Evolutionary conservation across 2,329 filamentous ascomycete genomes (phyloP).

Genomic region (Trichoderma asperellum): DNA sequence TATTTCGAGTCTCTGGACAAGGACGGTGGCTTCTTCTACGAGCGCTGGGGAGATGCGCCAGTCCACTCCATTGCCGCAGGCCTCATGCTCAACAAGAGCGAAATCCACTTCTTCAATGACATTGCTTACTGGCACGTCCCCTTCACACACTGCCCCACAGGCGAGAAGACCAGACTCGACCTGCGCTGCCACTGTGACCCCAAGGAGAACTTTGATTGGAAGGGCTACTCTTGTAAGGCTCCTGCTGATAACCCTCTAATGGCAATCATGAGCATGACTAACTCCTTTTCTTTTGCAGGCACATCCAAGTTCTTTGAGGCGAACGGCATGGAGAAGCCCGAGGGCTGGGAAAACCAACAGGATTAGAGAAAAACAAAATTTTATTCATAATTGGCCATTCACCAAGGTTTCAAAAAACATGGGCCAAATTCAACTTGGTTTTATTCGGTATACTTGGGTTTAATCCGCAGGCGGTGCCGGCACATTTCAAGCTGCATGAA

Average conservation of each 20-base stretch:
- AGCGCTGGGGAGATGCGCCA: slow-evolving; percentile 96
- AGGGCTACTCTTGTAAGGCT: slow-evolving; percentile 88
- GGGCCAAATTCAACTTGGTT: neutral
- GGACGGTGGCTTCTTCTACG: slow-evolving; percentile 98
- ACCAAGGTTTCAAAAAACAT: slow-evolving; percentile 1
- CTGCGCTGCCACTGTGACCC: slow-evolving; percentile 95
- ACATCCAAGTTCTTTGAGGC: slow-evolving; percentile 85
- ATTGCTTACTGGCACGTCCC: slow-evolving; percentile 98
- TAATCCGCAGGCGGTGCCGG: neutral
- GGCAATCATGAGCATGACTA: slow-evolving; percentile 22
- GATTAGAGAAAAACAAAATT: slow-evolving; percentile 40
- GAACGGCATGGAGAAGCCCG: slow-evolving; percentile 79
- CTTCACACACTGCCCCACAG: slow-evolving; percentile 96
- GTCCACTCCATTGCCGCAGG: slow-evolving; percentile 96
- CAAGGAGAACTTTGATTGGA: slow-evolving; percentile 99
- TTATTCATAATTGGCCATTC: neutral
- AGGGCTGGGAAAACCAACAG: slow-evolving; percentile 77
- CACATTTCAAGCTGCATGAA: neutral
- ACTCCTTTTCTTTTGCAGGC: slow-evolving; percentile 36
- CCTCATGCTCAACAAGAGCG: slow-evolving; percentile 85
- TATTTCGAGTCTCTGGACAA: slow-evolving; percentile 87
- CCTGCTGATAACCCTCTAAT: neutral
- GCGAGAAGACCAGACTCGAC: slow-evolving; percentile 79
- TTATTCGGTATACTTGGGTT: slow-evolving; percentile 14
- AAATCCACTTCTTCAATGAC: slow-evolving; percentile 98